phyloP scores from a whole-genome alignment of 768 basidiomycete species.

The Mycena sanguinolenta region DNA sequence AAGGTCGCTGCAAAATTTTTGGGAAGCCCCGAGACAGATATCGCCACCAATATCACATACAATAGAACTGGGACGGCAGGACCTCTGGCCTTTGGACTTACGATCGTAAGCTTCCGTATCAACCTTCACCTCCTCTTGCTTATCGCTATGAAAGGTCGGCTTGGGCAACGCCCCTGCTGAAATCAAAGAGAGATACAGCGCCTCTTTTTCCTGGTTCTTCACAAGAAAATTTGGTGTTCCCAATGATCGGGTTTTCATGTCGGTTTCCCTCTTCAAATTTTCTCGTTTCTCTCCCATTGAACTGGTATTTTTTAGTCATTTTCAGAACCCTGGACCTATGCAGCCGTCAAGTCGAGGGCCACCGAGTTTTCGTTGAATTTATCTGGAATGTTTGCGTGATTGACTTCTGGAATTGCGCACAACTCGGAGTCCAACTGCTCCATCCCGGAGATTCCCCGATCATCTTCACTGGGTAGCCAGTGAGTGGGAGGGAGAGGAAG shows the following conservation, averaged over 20 bases:
- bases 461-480: too few relatives aligned
- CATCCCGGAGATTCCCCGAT: too few relatives aligned
- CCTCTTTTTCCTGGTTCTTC: slow-evolving; percentile 53
- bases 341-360: too few relatives aligned
- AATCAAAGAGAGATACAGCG: slow-evolving; percentile 66
- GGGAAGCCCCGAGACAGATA: not conserved
- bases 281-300: too few relatives aligned
- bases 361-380: too few relatives aligned
- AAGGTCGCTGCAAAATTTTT: not conserved
- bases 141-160: slow-evolving; percentile 62
- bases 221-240: slow-evolving; percentile 51
- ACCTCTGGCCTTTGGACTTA: slow-evolving; percentile 63
- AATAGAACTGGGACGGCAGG: not conserved
- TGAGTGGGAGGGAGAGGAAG: too few relatives aligned
- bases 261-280: not conserved
- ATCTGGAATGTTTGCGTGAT: too few relatives aligned
- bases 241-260: slow-evolving; percentile 58
- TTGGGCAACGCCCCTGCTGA: slow-evolving; percentile 67
- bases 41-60: not conserved
- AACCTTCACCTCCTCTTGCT: slow-evolving; percentile 23
- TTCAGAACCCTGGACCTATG: too few relatives aligned
- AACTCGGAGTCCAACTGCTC: too few relatives aligned
- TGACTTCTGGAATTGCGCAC: too few relatives aligned
- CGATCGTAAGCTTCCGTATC: slow-evolving; percentile 59
- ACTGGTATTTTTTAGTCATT: too few relatives aligned